A percentile compares a stretch with the other conserved stretches of the same genome.
Conservation (phyloP, 139 green algal genomes). For the Astrephomene gubernaculifera region DNA sequence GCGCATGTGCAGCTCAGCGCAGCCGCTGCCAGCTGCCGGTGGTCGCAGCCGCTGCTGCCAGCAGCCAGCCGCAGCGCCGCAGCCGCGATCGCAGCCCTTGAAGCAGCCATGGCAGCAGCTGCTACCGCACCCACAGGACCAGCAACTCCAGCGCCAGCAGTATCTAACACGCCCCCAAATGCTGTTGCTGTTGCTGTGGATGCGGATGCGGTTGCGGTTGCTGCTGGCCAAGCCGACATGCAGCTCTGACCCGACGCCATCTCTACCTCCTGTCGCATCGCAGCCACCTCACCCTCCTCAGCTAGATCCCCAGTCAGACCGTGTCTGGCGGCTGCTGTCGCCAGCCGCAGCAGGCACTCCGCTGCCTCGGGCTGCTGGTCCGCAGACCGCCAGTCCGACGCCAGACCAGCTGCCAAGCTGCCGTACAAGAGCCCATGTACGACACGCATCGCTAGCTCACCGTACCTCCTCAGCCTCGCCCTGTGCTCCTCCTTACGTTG, state of each 20-base stretch:
- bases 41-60: slow-evolving; percentile 38
- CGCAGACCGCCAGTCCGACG: neutral
- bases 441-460: neutral
- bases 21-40: slow-evolving; percentile 17
- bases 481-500: too few relatives aligned
- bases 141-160: neutral
- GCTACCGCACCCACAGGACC: neutral
- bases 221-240: neutral
- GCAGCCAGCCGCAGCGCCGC: slow-evolving; percentile 40
- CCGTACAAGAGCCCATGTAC: neutral
- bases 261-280: too few relatives aligned
- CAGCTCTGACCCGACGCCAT: neutral
- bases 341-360: slow-evolving; percentile 20
- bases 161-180: too few relatives aligned
- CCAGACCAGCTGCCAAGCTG: neutral
- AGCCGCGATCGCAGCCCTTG: neutral
- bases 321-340: neutral
- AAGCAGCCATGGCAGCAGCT: neutral
- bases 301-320: slow-evolving; percentile 20
- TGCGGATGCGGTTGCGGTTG: neutral
- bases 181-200: neutral
- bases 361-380: slow-evolving; percentile 21
- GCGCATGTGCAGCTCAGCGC: slow-evolving; percentile 35
- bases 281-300: too few relatives aligned
- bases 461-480: neutral